phyloP scores from a whole-genome alignment of 257 asterid genomes.

The Pogostemon cablin region DNA sequence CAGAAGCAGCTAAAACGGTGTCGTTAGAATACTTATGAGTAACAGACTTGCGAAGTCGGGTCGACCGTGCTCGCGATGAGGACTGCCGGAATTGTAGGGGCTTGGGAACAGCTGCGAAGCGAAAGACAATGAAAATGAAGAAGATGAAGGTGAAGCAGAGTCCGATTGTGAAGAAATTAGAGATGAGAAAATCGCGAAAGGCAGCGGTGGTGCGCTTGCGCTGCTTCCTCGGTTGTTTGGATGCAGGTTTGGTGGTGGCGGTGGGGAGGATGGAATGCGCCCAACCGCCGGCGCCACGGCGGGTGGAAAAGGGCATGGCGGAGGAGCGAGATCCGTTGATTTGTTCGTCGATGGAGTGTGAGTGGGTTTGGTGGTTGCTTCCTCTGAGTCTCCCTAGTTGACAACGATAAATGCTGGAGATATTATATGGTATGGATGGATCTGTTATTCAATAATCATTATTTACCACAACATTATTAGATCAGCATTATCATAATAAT shows the following conservation, averaged over 20 bases:
- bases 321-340: conserved; percentile 41
- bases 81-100: conserved; percentile 61
- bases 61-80: conserved; percentile 43
- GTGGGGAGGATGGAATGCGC: conserved; percentile 70
- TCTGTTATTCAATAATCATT: conserved; percentile 12
- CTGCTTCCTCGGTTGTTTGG: conserved; percentile 65
- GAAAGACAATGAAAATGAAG: conserved; percentile 64
- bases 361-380: conserved; percentile 20
- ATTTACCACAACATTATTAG: neutral
- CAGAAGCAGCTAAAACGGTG: conserved; percentile 59
- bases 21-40: conserved; percentile 56
- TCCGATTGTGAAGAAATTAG: conserved; percentile 83
- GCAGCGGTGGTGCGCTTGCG: conserved; percentile 66
- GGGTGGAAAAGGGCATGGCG: conserved; percentile 83
- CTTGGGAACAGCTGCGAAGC: conserved; percentile 66
- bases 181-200: conserved; percentile 62
- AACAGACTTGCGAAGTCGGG: conserved; percentile 57
- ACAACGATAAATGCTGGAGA: conserved; percentile 12
- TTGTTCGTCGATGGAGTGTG: conserved; percentile 14
- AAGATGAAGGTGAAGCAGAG: conserved; percentile 61
- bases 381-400: conserved; percentile 11
- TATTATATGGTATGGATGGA: conserved; percentile 7
- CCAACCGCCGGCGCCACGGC: conserved; percentile 88
- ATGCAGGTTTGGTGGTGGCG: conserved; percentile 46
- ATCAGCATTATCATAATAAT: neutral